phyloP scores from a whole-genome alignment of 1,139 yeast genomes.

The Pichia sp. region DNA sequence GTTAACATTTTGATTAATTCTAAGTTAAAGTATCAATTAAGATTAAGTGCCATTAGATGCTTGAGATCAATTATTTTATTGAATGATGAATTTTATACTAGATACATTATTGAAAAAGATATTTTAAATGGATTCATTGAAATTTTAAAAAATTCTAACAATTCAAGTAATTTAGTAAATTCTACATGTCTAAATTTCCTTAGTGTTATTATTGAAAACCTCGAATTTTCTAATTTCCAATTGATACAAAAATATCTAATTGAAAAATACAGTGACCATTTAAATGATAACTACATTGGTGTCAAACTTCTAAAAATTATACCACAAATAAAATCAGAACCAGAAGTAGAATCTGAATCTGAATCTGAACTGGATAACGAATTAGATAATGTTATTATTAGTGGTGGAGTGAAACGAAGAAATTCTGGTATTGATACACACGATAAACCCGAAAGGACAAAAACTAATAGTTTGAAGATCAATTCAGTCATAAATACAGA shows the following conservation, averaged over 20 bases:
- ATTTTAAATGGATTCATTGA: constrained; percentile 47
- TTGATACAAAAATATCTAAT: constrained; percentile 46
- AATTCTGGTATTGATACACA: too few relatives aligned
- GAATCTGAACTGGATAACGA: too few relatives aligned
- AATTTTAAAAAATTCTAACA: constrained; percentile 45
- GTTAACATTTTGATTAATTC: constrained; percentile 36
- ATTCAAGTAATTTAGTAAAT: constrained; percentile 58
- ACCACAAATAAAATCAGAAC: background rate
- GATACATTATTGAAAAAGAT: constrained; percentile 51
- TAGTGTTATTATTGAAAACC: constrained; percentile 41
- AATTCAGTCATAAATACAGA: too few relatives aligned
- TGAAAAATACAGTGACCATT: constrained; percentile 35
- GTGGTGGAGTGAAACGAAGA: too few relatives aligned
- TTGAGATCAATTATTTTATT: constrained; percentile 51
- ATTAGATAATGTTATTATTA: too few relatives aligned
- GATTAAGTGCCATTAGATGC: constrained; percentile 62
- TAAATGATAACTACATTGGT: constrained; percentile 33
- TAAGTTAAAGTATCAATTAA: constrained; percentile 41
- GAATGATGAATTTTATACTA: constrained; percentile 56
- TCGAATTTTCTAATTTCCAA: constrained; percentile 38
- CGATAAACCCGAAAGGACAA: too few relatives aligned
- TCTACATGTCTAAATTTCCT: constrained; percentile 74
- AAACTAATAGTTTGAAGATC: too few relatives aligned
- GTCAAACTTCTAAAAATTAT: constrained; percentile 22
- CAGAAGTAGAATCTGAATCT: background rate